Evolutionary conservation across 1,284 basidiomycete genomes (phyloP).

Genomic region (Hypsizygus ulmarius): DNA sequence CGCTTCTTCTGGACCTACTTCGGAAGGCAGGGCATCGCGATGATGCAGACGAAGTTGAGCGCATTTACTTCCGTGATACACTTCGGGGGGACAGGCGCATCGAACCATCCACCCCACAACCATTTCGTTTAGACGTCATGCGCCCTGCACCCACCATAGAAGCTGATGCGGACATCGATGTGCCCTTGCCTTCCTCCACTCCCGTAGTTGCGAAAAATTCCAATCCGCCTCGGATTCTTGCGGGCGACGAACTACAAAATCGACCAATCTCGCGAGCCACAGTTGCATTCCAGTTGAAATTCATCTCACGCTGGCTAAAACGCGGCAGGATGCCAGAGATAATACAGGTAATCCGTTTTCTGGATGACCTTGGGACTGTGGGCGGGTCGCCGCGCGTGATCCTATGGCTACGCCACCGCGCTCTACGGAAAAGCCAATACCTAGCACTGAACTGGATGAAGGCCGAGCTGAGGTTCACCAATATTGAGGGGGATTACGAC

Average conservation of each 20-base stretch:
- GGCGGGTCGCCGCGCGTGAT: slow-evolving; percentile 6
- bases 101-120: not conserved
- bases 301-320: slow-evolving; percentile 5
- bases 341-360: slow-evolving; percentile 3
- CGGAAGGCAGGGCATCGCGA: slow-evolving; percentile 1
- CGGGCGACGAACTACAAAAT: not conserved
- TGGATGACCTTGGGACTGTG: slow-evolving; percentile 6
- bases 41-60: slow-evolving; percentile 1
- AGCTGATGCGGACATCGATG: not conserved
- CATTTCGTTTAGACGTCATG: not conserved
- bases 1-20: slow-evolving; percentile 7
- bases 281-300: slow-evolving; percentile 5
- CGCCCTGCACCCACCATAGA: no score
- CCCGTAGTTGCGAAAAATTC: not conserved
- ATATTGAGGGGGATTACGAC: slow-evolving; percentile 5
- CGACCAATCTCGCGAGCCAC: not conserved
- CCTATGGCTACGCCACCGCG: slow-evolving; percentile 7
- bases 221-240: no score
- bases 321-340: not conserved
- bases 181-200: not conserved
- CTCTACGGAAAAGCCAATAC: not conserved
- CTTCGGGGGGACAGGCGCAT: not conserved
- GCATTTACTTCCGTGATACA: not conserved
- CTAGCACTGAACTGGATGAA: slow-evolving; percentile 10
- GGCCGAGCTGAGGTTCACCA: slow-evolving; percentile 9